phyloP scores from a whole-genome alignment of 106 monocot species.

The Agapanthus africanus region DNA sequence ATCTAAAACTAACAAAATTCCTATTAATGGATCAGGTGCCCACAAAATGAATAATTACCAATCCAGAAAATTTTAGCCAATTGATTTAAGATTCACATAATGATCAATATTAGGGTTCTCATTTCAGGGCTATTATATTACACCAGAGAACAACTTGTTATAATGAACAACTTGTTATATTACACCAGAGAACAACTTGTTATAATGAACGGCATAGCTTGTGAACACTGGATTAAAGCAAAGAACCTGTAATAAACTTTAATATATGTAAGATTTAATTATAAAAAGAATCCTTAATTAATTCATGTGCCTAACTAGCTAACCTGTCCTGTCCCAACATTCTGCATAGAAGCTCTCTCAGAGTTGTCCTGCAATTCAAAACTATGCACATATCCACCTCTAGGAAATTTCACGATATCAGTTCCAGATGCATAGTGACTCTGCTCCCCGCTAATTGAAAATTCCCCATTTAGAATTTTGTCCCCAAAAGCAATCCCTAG shows the following conservation, averaged over 20 bases:
- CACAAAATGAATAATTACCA: background rate
- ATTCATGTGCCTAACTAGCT: slow-evolving; percentile 7
- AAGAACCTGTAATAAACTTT: background rate
- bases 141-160: background rate
- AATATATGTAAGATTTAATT: background rate
- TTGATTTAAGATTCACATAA: background rate
- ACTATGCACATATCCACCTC: slow-evolving; percentile 81
- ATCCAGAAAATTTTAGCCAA: background rate
- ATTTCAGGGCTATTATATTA: too few species aligned
- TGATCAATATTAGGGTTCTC: too few species aligned
- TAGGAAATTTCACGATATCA: slow-evolving; percentile 87
- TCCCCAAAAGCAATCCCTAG: slow-evolving; percentile 93
- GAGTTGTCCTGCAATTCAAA: slow-evolving; percentile 92
- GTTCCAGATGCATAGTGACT: slow-evolving; percentile 97
- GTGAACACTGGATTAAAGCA: background rate
- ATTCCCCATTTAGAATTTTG: slow-evolving; percentile 87
- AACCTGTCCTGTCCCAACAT: slow-evolving; percentile 53
- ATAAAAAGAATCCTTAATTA: too few species aligned
- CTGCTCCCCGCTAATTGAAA: slow-evolving; percentile 84
- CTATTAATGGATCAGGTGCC: background rate
- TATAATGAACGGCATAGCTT: background rate
- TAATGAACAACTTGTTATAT: too few species aligned
- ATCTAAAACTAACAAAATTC: background rate
- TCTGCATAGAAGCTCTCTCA: slow-evolving; percentile 54
- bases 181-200: background rate